These are phyloP conservation scores for Solanum appendiculatum DNA, from an alignment of 257 asterid genomes.

Conservation along the genomic window DNA sequence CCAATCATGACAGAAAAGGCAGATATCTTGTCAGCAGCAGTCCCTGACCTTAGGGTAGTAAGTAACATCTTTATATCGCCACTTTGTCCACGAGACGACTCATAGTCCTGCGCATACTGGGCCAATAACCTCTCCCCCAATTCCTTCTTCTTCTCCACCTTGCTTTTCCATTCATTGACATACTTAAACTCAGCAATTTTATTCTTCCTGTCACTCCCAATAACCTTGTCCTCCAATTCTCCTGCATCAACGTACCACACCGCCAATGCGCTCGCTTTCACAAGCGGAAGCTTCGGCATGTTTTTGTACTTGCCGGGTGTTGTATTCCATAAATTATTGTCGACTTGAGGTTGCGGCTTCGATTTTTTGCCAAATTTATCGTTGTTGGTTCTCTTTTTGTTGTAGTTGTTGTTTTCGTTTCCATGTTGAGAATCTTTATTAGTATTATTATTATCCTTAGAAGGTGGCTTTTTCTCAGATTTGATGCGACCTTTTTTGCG, in stretches of 20 bases:
- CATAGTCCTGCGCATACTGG: conserved; percentile 67
- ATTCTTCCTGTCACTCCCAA: conserved; percentile 35
- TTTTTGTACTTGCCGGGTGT: conserved; percentile 28
- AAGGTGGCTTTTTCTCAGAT: conserved; percentile 1
- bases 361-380: conserved; percentile 6
- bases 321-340: neutral
- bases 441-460: neutral
- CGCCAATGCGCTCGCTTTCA: conserved; percentile 41
- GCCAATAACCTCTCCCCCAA: conserved; percentile 70
- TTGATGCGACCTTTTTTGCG: conserved; percentile 57
- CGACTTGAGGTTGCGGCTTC: neutral
- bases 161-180: conserved; percentile 53
- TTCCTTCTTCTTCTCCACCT: conserved; percentile 78
- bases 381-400: neutral
- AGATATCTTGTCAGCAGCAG: conserved; percentile 93
- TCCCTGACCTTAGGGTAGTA: conserved; percentile 87
- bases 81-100: conserved; percentile 60
- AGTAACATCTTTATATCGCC: conserved; percentile 88
- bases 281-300: conserved; percentile 69
- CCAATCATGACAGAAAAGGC: conserved; percentile 87
- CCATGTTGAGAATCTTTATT: neutral
- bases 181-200: conserved; percentile 30
- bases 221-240: conserved; percentile 61
- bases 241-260: conserved; percentile 65
- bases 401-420: neutral